Percentiles rank a stretch among this genome's conserved stretches.
phyloP scores from a whole-genome alignment of 257 asterid genomes.

The Ocimum tenuiflorum region DNA sequence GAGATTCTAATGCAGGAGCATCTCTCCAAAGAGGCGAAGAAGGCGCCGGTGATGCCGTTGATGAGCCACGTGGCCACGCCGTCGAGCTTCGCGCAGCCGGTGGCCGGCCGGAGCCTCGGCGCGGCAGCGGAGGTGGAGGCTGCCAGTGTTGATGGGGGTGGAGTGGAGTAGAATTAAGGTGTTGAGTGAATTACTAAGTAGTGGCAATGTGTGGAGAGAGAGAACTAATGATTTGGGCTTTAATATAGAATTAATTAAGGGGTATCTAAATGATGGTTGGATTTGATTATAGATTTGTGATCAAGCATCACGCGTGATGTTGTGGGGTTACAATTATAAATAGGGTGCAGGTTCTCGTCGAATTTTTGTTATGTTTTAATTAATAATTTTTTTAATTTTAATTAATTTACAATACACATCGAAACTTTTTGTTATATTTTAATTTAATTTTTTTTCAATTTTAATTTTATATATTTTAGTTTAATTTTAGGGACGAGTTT shows the following conservation, averaged over 20 bases:
- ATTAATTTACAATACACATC: too few species aligned
- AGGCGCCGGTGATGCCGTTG: constrained; percentile 58
- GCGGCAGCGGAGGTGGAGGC: constrained; percentile 32
- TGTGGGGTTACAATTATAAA: not conserved
- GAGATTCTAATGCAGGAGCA: constrained; percentile 75
- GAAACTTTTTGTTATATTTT: too few species aligned
- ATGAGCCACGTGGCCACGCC: constrained; percentile 68
- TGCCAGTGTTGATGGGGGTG: constrained; percentile 22
- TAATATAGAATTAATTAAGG: not conserved
- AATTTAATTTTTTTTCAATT: too few species aligned
- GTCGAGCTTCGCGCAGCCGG: constrained; percentile 47
- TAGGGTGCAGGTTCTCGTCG: too few species aligned
- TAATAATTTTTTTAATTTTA: too few species aligned
- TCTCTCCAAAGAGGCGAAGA: constrained; percentile 69
- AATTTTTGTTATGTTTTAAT: too few species aligned
- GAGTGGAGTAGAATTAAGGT: not conserved
- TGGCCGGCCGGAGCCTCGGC: constrained; percentile 29
- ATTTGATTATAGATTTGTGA: constrained; percentile 14
- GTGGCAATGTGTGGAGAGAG: not conserved
- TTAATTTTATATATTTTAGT: too few species aligned
- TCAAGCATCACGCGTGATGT: constrained; percentile 18
- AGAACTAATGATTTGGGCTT: constrained; percentile 14
- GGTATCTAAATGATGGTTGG: constrained; percentile 3
- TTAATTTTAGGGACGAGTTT: too few species aligned
- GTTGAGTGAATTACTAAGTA: not conserved